These are phyloP conservation scores for Globisporangium acanthophoron DNA, from an alignment of 352 stramenopile genomes.

Conservation along the genomic window DNA sequence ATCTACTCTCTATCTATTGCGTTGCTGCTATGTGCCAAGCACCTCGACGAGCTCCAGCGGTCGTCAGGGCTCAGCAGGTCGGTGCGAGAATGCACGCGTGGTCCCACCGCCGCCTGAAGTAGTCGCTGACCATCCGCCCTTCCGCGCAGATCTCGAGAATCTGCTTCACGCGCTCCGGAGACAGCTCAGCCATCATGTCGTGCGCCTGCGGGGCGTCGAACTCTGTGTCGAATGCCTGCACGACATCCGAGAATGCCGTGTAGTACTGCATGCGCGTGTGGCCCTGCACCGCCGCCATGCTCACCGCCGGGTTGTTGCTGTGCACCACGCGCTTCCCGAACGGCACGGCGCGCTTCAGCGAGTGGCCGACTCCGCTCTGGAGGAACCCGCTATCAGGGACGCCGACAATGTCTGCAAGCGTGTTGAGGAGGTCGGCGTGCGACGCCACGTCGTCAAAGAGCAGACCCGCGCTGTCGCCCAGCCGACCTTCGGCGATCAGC, in stretches of 20 bases:
- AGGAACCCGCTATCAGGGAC: constrained; percentile 35
- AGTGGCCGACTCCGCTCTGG: constrained; percentile 50
- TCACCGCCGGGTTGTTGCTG: constrained; percentile 51
- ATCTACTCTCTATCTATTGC: background rate
- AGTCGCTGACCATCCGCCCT: constrained; percentile 12
- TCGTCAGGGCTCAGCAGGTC: background rate
- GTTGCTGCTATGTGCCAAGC: too few relatives aligned
- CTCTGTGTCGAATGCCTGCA: constrained; percentile 44
- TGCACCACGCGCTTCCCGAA: constrained; percentile 30
- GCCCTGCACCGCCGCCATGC: constrained; percentile 46
- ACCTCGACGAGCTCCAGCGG: too few relatives aligned
- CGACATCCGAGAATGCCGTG: constrained; percentile 34
- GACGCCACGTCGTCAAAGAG: constrained; percentile 37
- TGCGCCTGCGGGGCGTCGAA: constrained; percentile 32
- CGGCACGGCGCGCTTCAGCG: constrained; percentile 40
- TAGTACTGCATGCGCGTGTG: constrained; percentile 54
- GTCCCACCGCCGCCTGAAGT: constrained; percentile 16
- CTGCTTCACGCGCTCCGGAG: constrained; percentile 1
- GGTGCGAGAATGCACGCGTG: constrained; percentile 14
- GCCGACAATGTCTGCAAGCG: constrained; percentile 60
- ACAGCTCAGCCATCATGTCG: constrained; percentile 30
- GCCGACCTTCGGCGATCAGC: constrained; percentile 50
- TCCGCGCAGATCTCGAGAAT: constrained; percentile 14
- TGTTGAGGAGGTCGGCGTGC: constrained; percentile 64
- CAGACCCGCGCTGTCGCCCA: constrained; percentile 25